Evolutionary conservation across 1,139 yeast species (phyloP).

Genomic region (Protomyces macrosporus): DNA sequence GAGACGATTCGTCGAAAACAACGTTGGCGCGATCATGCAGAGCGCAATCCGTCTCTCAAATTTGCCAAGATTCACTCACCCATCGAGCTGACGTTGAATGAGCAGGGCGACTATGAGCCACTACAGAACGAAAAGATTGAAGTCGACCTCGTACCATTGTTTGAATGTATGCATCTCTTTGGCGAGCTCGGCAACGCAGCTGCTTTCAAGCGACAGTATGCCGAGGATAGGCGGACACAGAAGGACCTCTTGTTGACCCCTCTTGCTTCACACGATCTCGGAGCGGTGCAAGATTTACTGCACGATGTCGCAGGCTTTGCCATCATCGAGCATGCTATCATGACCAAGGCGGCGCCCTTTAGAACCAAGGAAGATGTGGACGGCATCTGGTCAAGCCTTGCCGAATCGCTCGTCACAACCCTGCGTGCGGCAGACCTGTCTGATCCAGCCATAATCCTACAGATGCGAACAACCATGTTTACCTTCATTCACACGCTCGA

Average conservation of each 20-base stretch:
- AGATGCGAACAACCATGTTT: slow-evolving; percentile 59
- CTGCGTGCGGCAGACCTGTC: slow-evolving; percentile 35
- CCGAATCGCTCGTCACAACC: slow-evolving; percentile 36
- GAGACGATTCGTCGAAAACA: slow-evolving; percentile 53
- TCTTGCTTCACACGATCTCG: slow-evolving; percentile 31
- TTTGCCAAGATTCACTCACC: slow-evolving; percentile 77
- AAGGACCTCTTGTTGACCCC: slow-evolving; percentile 57
- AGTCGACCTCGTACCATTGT: slow-evolving; percentile 62
- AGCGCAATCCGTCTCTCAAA: slow-evolving; percentile 45
- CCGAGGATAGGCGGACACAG: slow-evolving; percentile 68
- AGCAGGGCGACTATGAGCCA: slow-evolving; percentile 40
- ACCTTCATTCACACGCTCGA: slow-evolving; percentile 73
- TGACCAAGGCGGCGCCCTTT: slow-evolving; percentile 48
- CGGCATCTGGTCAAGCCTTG: slow-evolving; percentile 72
- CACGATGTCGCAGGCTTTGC: slow-evolving; percentile 70
- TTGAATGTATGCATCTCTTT: slow-evolving; percentile 78
- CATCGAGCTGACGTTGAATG: slow-evolving; percentile 64
- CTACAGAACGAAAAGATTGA: slow-evolving; percentile 46
- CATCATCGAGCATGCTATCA: slow-evolving; percentile 64
- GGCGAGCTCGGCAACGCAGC: slow-evolving; percentile 63
- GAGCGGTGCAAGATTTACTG: slow-evolving; percentile 51
- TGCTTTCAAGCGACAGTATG: slow-evolving; percentile 56
- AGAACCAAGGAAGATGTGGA: slow-evolving; percentile 48
- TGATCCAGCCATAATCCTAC: slow-evolving; percentile 42
- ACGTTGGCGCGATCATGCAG: slow-evolving; percentile 50